A percentile compares a stretch with the other conserved stretches of the same genome.
Conservation (phyloP, 192 early-diverging fungal species). For the Podila verticillata region DNA sequence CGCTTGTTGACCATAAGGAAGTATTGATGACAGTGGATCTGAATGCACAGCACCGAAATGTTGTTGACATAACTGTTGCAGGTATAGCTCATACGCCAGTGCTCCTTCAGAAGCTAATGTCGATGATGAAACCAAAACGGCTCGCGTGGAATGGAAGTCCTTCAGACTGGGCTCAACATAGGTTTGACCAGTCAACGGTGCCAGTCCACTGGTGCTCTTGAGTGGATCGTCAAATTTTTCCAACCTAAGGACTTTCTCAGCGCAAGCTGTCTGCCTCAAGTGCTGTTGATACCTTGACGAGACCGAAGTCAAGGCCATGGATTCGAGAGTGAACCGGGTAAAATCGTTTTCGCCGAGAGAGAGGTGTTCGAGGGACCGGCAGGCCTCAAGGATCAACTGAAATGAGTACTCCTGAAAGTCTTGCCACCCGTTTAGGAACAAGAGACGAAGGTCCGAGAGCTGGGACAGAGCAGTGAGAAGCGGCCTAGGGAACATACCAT, state of each 20-base stretch:
- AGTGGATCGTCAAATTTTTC: constrained; percentile 40
- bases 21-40: neutral
- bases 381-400: constrained; percentile 22
- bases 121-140: neutral
- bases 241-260: neutral
- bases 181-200: neutral
- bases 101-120: neutral
- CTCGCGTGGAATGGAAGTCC: constrained; percentile 18
- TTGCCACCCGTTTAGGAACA: constrained; percentile 35
- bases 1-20: neutral
- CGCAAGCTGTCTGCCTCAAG: neutral
- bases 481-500: constrained; percentile 13
- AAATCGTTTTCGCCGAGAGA: constrained; percentile 44
- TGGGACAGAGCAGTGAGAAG: constrained; percentile 16
- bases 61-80: neutral
- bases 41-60: neutral
- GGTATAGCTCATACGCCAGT: neutral
- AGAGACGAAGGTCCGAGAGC: constrained; percentile 10
- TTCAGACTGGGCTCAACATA: constrained; percentile 5
- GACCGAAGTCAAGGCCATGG: neutral
- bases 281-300: neutral
- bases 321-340: constrained; percentile 25
- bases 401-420: constrained; percentile 48
- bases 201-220: constrained; percentile 8
- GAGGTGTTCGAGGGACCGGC: constrained; percentile 13